Evolutionary conservation across 768 basidiomycete species (phyloP).

Genomic region (Strobilomyces confusus): DNA sequence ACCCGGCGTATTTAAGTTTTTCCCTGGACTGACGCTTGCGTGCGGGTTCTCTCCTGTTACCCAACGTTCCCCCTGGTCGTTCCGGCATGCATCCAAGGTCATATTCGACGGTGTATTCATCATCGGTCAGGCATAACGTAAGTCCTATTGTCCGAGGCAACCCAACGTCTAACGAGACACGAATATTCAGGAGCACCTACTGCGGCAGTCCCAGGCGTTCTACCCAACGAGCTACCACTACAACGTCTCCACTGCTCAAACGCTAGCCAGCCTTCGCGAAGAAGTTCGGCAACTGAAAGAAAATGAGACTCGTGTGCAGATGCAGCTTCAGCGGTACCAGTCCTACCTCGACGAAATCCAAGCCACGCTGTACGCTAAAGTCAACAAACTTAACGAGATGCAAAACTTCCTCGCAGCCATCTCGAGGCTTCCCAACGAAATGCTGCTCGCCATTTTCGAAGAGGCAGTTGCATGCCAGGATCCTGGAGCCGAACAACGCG

Average conservation of each 20-base stretch:
- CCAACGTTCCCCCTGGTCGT: slow-evolving; percentile 7
- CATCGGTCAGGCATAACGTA: slow-evolving; percentile 23
- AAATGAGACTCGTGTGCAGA: slow-evolving; percentile 12
- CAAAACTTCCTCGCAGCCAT: slow-evolving; percentile 28
- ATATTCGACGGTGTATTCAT: slow-evolving; percentile 8
- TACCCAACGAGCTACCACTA: slow-evolving; percentile 16
- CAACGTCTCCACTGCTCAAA: slow-evolving; percentile 15
- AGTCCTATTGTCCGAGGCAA: not conserved
- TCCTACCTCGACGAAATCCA: slow-evolving; percentile 17
- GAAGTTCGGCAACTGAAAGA: slow-evolving; percentile 19
- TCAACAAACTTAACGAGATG: slow-evolving; percentile 28
- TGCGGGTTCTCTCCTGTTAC: slow-evolving; percentile 15
- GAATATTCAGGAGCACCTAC: slow-evolving; percentile 15
- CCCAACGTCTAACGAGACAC: slow-evolving; percentile 7
- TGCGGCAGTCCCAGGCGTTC: not conserved
- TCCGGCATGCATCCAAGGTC: slow-evolving; percentile 18
- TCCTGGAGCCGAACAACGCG: slow-evolving; percentile 12
- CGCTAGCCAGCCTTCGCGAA: slow-evolving; percentile 15
- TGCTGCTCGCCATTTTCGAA: slow-evolving; percentile 29
- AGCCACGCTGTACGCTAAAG: slow-evolving; percentile 8
- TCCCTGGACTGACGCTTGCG: slow-evolving; percentile 1
- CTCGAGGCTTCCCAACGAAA: slow-evolving; percentile 30
- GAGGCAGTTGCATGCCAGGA: slow-evolving; percentile 28
- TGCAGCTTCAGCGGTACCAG: slow-evolving; percentile 12
- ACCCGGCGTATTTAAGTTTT: slow-evolving; percentile 22